A percentile compares a stretch with the other conserved stretches of the same genome.
Evolutionary conservation across 2,329 filamentous ascomycete species (phyloP).

Genomic region (Fusarium austroafricanum): DNA sequence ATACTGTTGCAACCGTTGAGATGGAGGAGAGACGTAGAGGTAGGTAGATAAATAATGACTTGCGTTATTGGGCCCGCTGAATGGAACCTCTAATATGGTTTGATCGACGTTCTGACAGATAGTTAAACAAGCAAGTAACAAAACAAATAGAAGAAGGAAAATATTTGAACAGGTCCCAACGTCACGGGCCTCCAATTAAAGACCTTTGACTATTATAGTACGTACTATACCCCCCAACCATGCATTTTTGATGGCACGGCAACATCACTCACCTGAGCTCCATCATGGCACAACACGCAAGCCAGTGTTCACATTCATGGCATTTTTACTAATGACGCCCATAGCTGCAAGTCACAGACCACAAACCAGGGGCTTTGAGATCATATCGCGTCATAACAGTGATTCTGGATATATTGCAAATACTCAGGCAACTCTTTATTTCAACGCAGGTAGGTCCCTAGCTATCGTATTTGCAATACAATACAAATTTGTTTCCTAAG

Average conservation of each 20-base stretch:
- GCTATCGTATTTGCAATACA: too few relatives aligned
- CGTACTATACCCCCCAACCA: neutral
- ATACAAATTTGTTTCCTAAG: too few relatives aligned
- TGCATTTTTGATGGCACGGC: conserved; percentile 23
- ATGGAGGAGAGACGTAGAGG: conserved; percentile 12
- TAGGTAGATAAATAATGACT: conserved; percentile 1
- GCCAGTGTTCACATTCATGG: conserved; percentile 8
- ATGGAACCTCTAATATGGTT: neutral
- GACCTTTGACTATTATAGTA: conserved; percentile 8
- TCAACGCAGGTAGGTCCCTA: neutral
- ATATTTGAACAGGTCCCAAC: neutral
- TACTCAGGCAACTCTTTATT: too few relatives aligned
- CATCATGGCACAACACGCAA: conserved; percentile 25
- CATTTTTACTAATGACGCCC: conserved; percentile 1
- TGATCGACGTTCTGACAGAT: neutral
- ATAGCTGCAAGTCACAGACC: neutral
- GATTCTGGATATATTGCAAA: neutral
- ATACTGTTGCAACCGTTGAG: conserved; percentile 27
- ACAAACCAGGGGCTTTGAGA: neutral
- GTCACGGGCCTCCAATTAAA: conserved; percentile 14
- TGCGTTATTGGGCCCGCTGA: neutral
- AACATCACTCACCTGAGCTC: conserved; percentile 6
- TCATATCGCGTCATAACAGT: neutral
- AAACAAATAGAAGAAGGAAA: neutral
- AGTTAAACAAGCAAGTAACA: neutral